Evolutionary conservation across 345 rosid genomes (phyloP).

Genomic region (Rhodomyrtus tomentosa): DNA sequence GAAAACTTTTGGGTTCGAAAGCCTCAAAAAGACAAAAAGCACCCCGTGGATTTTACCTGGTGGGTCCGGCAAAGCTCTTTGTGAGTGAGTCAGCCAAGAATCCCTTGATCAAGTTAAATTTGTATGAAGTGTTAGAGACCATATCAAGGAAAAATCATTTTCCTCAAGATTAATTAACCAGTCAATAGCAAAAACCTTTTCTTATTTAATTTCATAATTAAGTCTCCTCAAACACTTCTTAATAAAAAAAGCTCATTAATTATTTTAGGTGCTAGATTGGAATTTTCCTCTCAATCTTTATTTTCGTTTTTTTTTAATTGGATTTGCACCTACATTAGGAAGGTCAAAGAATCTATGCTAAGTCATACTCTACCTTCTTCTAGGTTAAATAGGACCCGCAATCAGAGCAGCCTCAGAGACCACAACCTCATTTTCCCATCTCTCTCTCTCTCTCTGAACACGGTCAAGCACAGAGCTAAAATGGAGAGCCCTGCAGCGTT

Average conservation of each 20-base stretch:
- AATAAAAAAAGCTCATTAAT: neutral
- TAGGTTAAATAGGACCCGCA: neutral
- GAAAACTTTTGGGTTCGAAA: too few relatives aligned
- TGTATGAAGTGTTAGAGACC: neutral
- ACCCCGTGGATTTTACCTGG: neutral
- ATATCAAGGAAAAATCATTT: neutral
- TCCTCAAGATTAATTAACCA: neutral
- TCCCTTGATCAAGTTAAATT: neutral
- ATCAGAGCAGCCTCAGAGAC: neutral
- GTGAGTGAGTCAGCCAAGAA: neutral
- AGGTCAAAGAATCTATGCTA: too few relatives aligned
- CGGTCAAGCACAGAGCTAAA: neutral
- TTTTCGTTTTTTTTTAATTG: too few relatives aligned
- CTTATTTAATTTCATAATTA: neutral
- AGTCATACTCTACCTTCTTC: neutral
- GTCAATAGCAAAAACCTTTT: neutral
- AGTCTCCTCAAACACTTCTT: neutral
- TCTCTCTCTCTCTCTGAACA: neutral
- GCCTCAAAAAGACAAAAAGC: neutral
- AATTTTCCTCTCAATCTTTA: neutral
- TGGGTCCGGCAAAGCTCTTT: neutral
- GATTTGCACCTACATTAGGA: neutral
- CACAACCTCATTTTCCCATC: neutral
- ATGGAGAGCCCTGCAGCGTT: constrained; percentile 51
- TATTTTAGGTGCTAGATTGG: neutral